Conservation (phyloP, 768 basidiomycete genomes). For the Boletus rubropictus region DNA sequence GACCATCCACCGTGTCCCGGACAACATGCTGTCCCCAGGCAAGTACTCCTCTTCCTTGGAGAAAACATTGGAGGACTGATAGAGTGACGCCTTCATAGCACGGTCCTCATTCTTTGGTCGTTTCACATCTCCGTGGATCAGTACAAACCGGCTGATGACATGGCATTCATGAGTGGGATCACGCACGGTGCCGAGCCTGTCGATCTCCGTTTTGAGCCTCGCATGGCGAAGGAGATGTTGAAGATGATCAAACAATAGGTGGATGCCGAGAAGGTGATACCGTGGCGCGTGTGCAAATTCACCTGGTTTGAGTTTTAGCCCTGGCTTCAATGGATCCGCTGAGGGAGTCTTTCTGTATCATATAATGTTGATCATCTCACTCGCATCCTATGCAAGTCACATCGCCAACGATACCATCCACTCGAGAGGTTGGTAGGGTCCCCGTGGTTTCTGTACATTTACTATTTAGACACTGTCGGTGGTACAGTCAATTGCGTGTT, state of each 20-base stretch:
- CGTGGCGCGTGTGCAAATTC: background rate
- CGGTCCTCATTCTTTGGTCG: constrained; percentile 55
- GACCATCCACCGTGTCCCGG: constrained; percentile 43
- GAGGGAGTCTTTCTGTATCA: background rate
- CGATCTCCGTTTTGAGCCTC: constrained; percentile 46
- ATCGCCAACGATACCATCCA: background rate
- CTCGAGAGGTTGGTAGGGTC: no score
- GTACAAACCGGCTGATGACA: constrained; percentile 46
- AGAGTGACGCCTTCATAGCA: constrained; percentile 28
- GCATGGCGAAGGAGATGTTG: constrained; percentile 19
- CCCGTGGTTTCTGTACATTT: no score
- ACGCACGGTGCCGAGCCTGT: constrained; percentile 38
- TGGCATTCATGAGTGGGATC: constrained; percentile 40
- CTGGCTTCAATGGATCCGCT: background rate
- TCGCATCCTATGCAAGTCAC: background rate
- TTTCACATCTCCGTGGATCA: constrained; percentile 47
- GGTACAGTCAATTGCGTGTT: no score
- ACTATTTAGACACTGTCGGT: no score
- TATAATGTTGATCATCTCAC: background rate
- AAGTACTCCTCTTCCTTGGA: constrained; percentile 5
- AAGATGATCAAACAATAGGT: constrained; percentile 2
- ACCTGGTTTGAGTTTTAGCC: background rate
- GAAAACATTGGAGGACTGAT: background rate
- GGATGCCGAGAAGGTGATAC: background rate
- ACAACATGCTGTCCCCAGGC: constrained; percentile 46